Evolutionary conservation across 2,329 filamentous ascomycete species (phyloP).

Genomic region (Rhynchosporium graminicola): DNA sequence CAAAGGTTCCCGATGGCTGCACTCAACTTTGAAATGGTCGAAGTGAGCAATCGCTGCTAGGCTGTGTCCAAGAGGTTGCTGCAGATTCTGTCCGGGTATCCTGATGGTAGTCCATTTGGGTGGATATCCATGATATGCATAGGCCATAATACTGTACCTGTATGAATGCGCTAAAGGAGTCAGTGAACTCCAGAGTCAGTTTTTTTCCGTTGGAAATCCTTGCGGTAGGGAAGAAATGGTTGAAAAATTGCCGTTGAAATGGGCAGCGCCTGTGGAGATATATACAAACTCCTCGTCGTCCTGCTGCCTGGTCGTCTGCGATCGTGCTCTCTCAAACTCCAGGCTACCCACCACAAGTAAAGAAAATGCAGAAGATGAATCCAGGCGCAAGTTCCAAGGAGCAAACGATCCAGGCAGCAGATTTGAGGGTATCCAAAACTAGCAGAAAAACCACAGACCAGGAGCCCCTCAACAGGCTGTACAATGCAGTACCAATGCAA

Average conservation of each 20-base stretch:
- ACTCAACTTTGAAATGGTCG: neutral
- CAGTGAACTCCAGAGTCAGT: conserved; percentile 12
- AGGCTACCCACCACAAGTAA: conserved; percentile 23
- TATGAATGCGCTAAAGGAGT: conserved; percentile 11
- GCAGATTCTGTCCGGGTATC: conserved; percentile 1
- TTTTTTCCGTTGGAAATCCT: conserved; percentile 11
- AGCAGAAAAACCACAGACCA: conserved; percentile 31
- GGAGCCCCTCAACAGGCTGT: conserved; percentile 37
- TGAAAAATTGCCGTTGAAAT: conserved; percentile 16
- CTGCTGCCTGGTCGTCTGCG: conserved; percentile 27
- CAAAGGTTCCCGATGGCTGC: neutral
- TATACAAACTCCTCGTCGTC: conserved; percentile 28
- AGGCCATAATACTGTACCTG: conserved; percentile 16
- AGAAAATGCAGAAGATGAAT: conserved; percentile 14
- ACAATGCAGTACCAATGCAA: conserved; percentile 41
- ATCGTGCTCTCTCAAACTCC: conserved; percentile 17
- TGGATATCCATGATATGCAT: neutral
- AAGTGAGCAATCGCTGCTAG: neutral
- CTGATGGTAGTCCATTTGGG: conserved; percentile 1
- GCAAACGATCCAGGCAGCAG: conserved; percentile 39
- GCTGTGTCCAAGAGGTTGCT: conserved; percentile 6
- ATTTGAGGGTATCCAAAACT: conserved; percentile 36
- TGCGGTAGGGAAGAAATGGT: conserved; percentile 11
- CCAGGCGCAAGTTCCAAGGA: conserved; percentile 28
- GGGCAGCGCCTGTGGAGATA: conserved; percentile 24